A percentile compares a stretch with the other conserved stretches of the same genome.
Evolutionary conservation across 2,329 filamentous ascomycete genomes (phyloP).

Genomic region (Cladosporium sp.): DNA sequence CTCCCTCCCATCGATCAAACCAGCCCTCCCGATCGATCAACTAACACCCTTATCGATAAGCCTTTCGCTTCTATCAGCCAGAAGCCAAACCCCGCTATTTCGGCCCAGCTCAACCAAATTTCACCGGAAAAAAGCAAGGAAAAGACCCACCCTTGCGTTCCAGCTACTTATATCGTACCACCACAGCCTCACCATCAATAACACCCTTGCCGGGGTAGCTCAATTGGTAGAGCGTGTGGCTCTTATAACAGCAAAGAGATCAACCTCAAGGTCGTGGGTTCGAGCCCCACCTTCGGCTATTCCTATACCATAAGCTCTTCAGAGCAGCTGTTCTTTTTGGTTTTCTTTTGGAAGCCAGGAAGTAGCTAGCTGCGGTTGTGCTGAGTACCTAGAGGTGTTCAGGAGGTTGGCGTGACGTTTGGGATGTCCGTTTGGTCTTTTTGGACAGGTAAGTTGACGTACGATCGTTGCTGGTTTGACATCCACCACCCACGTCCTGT

Average conservation of each 20-base stretch:
- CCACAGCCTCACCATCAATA: neutral
- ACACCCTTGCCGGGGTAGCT: constrained; percentile 48
- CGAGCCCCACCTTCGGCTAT: constrained; percentile 10
- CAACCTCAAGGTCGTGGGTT: constrained; percentile 7
- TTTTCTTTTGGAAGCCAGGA: neutral
- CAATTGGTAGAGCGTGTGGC: constrained; percentile 51
- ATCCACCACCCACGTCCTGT: neutral
- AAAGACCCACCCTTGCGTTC: neutral
- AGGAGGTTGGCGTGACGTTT: neutral
- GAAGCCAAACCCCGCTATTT: neutral
- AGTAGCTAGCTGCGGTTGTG: neutral
- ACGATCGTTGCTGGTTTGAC: neutral
- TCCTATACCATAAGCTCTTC: neutral
- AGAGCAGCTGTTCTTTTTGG: constrained; percentile 6
- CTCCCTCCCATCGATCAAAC: neutral
- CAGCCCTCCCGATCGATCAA: neutral
- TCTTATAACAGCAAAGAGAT: constrained; percentile 16
- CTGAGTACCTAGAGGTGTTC: neutral
- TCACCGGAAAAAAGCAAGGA: neutral
- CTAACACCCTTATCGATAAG: neutral
- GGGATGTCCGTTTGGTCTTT: neutral
- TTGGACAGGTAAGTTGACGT: neutral
- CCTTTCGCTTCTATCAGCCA: neutral
- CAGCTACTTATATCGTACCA: neutral
- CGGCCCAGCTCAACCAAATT: neutral